Conservation (phyloP, 805 yeast species). For the Ogataea philodendri region DNA sequence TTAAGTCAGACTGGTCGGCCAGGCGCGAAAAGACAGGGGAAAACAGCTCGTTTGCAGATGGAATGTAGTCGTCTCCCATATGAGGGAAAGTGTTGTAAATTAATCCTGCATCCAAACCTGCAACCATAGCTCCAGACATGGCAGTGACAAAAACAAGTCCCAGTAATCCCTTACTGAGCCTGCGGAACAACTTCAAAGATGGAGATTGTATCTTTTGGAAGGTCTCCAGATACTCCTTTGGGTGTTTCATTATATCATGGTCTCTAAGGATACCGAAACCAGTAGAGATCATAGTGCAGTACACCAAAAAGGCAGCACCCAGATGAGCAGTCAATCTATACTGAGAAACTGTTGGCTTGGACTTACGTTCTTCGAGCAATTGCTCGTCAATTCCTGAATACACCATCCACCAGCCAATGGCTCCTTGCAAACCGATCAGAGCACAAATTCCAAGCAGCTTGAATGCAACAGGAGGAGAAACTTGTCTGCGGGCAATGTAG, state of each 20-base stretch:
- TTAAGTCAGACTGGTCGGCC: constrained; percentile 64
- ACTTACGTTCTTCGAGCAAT: constrained; percentile 70
- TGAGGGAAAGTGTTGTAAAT: constrained; percentile 95
- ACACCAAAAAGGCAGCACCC: constrained; percentile 87
- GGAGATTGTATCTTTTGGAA: constrained; percentile 64
- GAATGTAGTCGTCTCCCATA: constrained; percentile 85
- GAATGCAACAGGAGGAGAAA: constrained; percentile 64
- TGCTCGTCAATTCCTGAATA: constrained; percentile 87
- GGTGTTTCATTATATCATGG: constrained; percentile 62
- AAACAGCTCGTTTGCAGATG: constrained; percentile 74
- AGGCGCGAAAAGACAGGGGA: constrained; percentile 69
- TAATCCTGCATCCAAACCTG: constrained; percentile 96
- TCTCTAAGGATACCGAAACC: constrained; percentile 83
- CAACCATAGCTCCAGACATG: constrained; percentile 97
- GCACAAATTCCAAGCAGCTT: constrained; percentile 71
- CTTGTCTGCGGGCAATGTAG: constrained; percentile 63
- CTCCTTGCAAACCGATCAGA: constrained; percentile 88
- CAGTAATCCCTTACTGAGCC: constrained; percentile 53
- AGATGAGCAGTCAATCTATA: constrained; percentile 91
- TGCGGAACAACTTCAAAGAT: constrained; percentile 54
- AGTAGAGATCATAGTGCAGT: constrained; percentile 86
- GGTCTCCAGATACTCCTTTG: constrained; percentile 51
- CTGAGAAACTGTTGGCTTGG: constrained; percentile 97
- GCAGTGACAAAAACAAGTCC: constrained; percentile 82
- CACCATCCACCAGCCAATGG: constrained; percentile 99